phyloP scores from a whole-genome alignment of 768 basidiomycete species.

The Goffeauzyma gilvescens region DNA sequence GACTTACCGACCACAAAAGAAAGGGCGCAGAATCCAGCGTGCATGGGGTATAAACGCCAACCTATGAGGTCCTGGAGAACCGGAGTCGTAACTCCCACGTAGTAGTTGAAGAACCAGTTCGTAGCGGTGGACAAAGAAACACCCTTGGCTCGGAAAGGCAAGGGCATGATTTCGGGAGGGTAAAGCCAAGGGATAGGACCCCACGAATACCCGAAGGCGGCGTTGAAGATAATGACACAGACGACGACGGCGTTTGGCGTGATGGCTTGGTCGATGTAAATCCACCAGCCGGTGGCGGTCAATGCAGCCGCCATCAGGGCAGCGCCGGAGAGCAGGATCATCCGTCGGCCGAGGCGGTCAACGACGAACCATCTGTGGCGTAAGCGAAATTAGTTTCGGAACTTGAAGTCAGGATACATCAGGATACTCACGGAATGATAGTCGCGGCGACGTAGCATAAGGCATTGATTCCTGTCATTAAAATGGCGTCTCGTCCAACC shows the following conservation, averaged over 20 bases:
- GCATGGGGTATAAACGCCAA: slow-evolving; percentile 91
- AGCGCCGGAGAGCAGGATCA: slow-evolving; percentile 72
- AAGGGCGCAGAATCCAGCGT: slow-evolving; percentile 73
- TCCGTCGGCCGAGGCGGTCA: slow-evolving; percentile 71
- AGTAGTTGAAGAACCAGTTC: slow-evolving; percentile 43
- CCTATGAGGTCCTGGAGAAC: slow-evolving; percentile 65
- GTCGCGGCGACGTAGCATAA: slow-evolving; percentile 45
- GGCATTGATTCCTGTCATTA: slow-evolving; percentile 90
- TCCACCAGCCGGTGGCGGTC: slow-evolving; percentile 72
- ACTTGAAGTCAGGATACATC: no score
- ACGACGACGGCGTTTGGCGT: slow-evolving; percentile 70
- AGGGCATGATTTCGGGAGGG: slow-evolving; percentile 85
- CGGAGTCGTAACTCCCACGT: slow-evolving; percentile 75
- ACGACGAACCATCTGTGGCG: slow-evolving; percentile 69
- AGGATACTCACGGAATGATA: slow-evolving; percentile 52
- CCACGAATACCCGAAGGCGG: slow-evolving; percentile 71
- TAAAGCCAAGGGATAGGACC: slow-evolving; percentile 76
- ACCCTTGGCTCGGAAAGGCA: slow-evolving; percentile 79
- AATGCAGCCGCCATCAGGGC: slow-evolving; percentile 70
- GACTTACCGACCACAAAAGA: slow-evolving; percentile 58
- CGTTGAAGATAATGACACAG: slow-evolving; percentile 82
- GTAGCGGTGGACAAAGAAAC: slow-evolving; percentile 85
- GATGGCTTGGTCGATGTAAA: slow-evolving; percentile 67
- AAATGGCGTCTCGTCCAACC: slow-evolving; percentile 76
- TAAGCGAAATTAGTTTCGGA: not conserved